Base-by-base conservation (phyloP, 2,329 filamentous ascomycete genomes). In the Venturia carpophila region DNA sequence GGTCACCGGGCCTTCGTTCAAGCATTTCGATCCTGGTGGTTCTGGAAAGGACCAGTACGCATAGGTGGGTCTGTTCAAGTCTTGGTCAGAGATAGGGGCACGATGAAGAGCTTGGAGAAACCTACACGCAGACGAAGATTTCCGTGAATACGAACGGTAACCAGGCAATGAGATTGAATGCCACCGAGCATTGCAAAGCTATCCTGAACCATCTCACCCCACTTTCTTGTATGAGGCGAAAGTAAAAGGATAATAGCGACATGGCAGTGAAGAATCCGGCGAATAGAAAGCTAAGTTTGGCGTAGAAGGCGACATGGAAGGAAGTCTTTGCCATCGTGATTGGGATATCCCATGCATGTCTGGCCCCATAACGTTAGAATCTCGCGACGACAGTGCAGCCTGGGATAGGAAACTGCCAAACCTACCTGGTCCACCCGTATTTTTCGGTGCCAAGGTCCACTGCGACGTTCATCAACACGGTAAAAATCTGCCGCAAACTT, bases 161-260 rank as follows among this genome's bases (percentile, higher is more conserved):
- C 41, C 45, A 66, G 13, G n/a, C 34, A 27, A 58, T 3, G 3
- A 64, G 41, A n/a, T 66, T 66, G 61, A 66, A 66, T 9, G 27
- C 62, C 3, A 66, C 34, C 3, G 64, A 37, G 61, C 30, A 30
- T 34, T 63, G 61, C 47, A 66, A 45, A 4, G 47, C 43, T 21
- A 42, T 24, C 6, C 62, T 41, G 41, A 66, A 66, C 42, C 61
- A 64, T 21, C 17, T 37, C 9, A 47, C 34, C 5, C 9, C 5
- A 21, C 10, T 47, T 19, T 64, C 45, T 41, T 30, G 11, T 27
- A 66, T 64, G 11, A 66, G 45, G 21, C 64, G 64, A 43, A 65
- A 66, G 34, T 66, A 66, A 39, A 66, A 66, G 19, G 45, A 21
- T 13, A 66, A 47, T 1, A 66, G 64, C 5, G 61, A 65, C 13